Conservation (phyloP, 371 early-diverging fungal genomes). For the Mucor saturninus region DNA sequence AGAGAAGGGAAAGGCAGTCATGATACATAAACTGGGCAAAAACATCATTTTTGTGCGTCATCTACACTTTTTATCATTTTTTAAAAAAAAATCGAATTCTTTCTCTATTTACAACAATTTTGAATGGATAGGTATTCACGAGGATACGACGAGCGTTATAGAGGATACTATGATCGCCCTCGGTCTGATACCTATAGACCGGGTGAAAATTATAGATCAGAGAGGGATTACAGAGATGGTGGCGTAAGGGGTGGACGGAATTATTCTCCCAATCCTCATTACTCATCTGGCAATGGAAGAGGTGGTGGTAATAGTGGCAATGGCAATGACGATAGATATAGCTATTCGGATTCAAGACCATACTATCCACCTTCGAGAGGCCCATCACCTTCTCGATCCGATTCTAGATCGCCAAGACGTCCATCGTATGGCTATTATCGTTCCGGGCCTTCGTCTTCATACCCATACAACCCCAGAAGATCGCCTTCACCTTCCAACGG, state of each 20-base stretch:
- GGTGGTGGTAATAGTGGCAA: conserved; percentile 5
- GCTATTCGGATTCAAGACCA: conserved; percentile 31
- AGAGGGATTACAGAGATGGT: conserved; percentile 45
- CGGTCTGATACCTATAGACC: conserved; percentile 53
- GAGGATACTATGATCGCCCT: conserved; percentile 50
- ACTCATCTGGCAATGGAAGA: conserved; percentile 27
- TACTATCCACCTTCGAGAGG: conserved; percentile 31
- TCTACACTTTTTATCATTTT: too few relatives aligned
- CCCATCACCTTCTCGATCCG: conserved; percentile 40
- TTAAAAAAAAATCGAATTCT: background rate
- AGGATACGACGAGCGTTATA: conserved; percentile 52
- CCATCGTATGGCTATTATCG: conserved; percentile 44
- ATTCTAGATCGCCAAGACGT: conserved; percentile 40
- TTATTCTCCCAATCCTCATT: conserved; percentile 34
- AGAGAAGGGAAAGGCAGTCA: background rate
- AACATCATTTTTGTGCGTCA: too few relatives aligned
- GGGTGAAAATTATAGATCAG: conserved; percentile 48
- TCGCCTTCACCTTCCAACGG: conserved; percentile 35
- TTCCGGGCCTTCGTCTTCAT: conserved; percentile 22
- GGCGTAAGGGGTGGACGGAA: conserved; percentile 28
- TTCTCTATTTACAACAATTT: background rate
- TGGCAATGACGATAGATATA: conserved; percentile 3
- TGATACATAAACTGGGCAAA: too few relatives aligned
- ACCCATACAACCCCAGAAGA: conserved; percentile 32
- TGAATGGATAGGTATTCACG: conserved; percentile 49